Evolutionary conservation across 2,329 filamentous ascomycete genomes (phyloP), one percentile per base, ranked within the genome.

Genomic region (Neonectria neomacrospora): DNA sequence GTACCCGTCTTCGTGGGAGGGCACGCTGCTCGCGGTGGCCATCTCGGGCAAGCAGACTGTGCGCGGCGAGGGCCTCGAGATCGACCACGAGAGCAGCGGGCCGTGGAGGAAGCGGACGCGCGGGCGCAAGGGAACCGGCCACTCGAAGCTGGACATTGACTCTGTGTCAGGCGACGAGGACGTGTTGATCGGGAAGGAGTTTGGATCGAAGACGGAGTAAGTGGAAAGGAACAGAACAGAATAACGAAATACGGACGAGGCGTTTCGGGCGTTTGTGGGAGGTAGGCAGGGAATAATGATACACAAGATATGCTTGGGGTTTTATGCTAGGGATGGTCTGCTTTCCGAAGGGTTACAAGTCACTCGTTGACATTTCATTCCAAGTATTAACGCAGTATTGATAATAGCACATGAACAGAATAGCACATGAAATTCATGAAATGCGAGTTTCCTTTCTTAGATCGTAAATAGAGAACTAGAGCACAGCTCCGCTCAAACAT

Each of bases 1-100:
- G 16, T 86, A 85, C 66, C 85, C 86, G 0, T 70, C 69, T 22
- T 75, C 79, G 2, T 88, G 85, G 86, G 80, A 82, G 65, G 86
- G 86, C 14, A 66, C 67, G 20, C 73, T 86, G 34, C 64, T 64
- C 10, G 78, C 81, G 12, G 59, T 77, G 61, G 78, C 79, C 18
- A 73, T 82, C 16, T 79, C 79, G 23, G 84, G 84, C 2, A 66
- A 58, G 10, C 73, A 86, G 30, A 56, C 62, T 2, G 74, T 82
- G 8, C 64, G 54, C 20, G 85, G 85, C 14, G 76, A 80, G 42
- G 83, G 77, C 16, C 77, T 87, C 12, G 65, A 75, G 54, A 67
- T 84, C 3, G 73, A 71, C 3, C 64, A 69, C 1, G 77, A 76
- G 71, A 75, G 76, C 7, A 75, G 75, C 3, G 75, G 77, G 1